Conservation (phyloP, 2,329 filamentous ascomycete genomes). For the Fonsecaea nubica region DNA sequence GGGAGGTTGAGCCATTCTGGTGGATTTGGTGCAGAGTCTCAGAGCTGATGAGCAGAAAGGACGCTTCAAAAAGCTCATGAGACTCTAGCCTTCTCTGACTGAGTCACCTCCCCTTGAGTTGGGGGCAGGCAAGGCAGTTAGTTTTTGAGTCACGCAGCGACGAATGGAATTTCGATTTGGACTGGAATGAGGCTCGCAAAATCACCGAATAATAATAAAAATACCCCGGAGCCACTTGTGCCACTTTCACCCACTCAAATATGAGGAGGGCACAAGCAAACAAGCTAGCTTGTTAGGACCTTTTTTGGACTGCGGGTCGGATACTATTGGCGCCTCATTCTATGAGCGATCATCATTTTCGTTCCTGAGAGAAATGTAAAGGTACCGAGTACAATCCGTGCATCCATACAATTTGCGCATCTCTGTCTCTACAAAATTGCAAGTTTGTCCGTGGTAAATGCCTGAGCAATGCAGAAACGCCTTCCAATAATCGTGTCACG, state of each 20-base stretch:
- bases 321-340: neutral
- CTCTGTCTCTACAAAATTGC: neutral
- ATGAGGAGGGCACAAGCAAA: neutral
- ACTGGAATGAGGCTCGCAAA: constrained; percentile 13
- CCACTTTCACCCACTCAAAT: neutral
- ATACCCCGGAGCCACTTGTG: constrained; percentile 1
- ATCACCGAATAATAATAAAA: neutral
- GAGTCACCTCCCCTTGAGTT: constrained; percentile 25
- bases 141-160: constrained; percentile 11
- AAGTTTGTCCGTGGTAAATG: neutral
- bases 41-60: constrained; percentile 29
- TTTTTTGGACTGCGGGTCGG: neutral
- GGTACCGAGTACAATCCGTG: neutral
- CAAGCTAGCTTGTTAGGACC: too few relatives aligned
- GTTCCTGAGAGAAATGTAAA: too few relatives aligned
- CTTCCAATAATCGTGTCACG: neutral
- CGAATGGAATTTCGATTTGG: neutral
- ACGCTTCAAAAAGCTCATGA: constrained; percentile 32
- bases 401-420: neutral
- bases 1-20: constrained; percentile 48
- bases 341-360: neutral
- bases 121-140: constrained; percentile 8
- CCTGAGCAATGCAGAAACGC: neutral
- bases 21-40: constrained; percentile 19
- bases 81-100: constrained; percentile 17